Evolutionary conservation across 805 yeast genomes (phyloP).

Genomic region (Henningerozyma blattae): DNA sequence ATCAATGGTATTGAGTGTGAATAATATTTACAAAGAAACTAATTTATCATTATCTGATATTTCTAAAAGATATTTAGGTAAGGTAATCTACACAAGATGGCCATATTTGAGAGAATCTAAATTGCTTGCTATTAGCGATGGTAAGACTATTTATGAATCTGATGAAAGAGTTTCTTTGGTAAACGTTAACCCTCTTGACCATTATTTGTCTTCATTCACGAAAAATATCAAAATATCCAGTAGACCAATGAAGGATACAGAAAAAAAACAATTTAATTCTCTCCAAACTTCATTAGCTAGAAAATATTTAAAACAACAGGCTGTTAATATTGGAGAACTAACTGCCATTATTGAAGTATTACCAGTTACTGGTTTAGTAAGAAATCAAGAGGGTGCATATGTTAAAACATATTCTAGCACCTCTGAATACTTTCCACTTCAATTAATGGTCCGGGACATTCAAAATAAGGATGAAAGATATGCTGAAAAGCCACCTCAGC

Average conservation of each 20-base stretch:
- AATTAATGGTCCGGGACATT: conserved; percentile 66
- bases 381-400: conserved; percentile 61
- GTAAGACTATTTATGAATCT: conserved; percentile 31
- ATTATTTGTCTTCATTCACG: not conserved
- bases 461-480: conserved; percentile 63
- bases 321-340: conserved; percentile 44
- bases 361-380: conserved; percentile 64
- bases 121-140: conserved; percentile 52
- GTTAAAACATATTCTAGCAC: conserved; percentile 53
- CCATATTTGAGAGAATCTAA: conserved; percentile 82
- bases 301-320: conserved; percentile 41
- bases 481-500: conserved; percentile 50
- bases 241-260: conserved; percentile 35
- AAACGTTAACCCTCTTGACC: not conserved
- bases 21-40: conserved; percentile 35
- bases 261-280: conserved; percentile 33
- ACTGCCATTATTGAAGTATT: conserved; percentile 56
- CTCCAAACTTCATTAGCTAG: conserved; percentile 29
- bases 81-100: conserved; percentile 68
- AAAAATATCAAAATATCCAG: conserved; percentile 17
- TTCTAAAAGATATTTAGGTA: conserved; percentile 48
- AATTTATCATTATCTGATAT: conserved; percentile 51
- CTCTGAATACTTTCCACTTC: conserved; percentile 58
- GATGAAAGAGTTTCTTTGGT: conserved; percentile 1
- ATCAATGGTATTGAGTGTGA: conserved; percentile 61